Percentiles rank a stretch among this genome's conserved stretches.
phyloP scores from a whole-genome alignment of 441 rosid species.

The Arabidopsis lyrata region DNA sequence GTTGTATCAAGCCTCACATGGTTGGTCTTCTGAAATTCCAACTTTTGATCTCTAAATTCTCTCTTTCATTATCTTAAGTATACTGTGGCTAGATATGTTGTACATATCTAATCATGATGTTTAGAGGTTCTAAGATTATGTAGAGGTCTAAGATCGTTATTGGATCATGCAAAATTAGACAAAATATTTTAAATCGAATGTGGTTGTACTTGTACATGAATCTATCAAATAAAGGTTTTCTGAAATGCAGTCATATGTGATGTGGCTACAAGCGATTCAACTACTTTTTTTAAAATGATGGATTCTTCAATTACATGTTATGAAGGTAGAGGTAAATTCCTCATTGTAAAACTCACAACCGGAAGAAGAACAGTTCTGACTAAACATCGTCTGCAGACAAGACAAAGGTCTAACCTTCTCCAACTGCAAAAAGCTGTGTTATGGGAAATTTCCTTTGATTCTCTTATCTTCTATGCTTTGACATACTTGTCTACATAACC shows the following conservation, averaged over 20 bases:
- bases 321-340: conserved; percentile 19
- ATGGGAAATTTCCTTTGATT: conserved; percentile 9
- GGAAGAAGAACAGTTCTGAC: conserved; percentile 18
- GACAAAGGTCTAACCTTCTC: conserved; percentile 31
- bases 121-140: neutral
- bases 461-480: conserved; percentile 55
- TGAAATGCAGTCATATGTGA: neutral
- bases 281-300: neutral
- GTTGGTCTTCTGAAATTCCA: conserved; percentile 61
- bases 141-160: neutral
- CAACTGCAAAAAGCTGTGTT: conserved; percentile 16
- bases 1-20: conserved; percentile 59
- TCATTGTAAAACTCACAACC: conserved; percentile 12
- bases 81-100: neutral
- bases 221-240: neutral
- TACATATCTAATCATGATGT: neutral
- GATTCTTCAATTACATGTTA: conserved; percentile 22
- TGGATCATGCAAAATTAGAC: neutral
- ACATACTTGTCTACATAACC: conserved; percentile 92
- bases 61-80: neutral
- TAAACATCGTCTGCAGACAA: conserved; percentile 16
- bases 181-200: neutral
- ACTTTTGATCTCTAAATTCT: conserved; percentile 61
- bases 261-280: conserved; percentile 6
- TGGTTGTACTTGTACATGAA: neutral